Conservation (phyloP, 352 stramenopile genomes). For the Globisporangium ultimum region DNA sequence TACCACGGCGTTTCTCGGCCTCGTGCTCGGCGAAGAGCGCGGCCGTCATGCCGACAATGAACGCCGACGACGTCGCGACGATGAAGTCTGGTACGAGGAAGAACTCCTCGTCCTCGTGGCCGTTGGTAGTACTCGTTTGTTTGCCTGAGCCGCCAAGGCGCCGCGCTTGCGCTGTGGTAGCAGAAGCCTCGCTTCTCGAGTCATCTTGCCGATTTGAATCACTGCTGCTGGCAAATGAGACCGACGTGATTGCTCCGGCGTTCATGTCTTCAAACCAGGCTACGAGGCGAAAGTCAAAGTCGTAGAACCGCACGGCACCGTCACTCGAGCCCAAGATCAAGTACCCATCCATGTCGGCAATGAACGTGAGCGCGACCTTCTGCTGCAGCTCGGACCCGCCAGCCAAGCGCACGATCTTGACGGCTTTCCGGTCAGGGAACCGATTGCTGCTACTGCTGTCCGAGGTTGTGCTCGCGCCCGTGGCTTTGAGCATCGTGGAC, state of each 20-base stretch:
- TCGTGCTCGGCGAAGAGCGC: slow-evolving; percentile 85
- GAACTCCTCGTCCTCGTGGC: slow-evolving; percentile 34
- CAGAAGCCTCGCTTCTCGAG: slow-evolving; percentile 3
- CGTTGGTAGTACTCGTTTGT: not conserved
- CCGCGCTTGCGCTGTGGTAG: not conserved
- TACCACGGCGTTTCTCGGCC: slow-evolving; percentile 79
- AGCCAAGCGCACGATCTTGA: slow-evolving; percentile 81
- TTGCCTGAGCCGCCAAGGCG: too few species aligned
- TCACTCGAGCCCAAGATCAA: slow-evolving; percentile 88
- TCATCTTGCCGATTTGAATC: slow-evolving; percentile 11
- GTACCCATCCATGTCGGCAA: slow-evolving; percentile 86
- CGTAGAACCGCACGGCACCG: slow-evolving; percentile 91
- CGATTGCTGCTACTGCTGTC: slow-evolving; percentile 4
- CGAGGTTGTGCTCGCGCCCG: not conserved
- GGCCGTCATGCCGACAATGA: slow-evolving; percentile 83
- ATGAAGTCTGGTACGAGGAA: slow-evolving; percentile 89
- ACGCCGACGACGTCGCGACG: slow-evolving; percentile 81
- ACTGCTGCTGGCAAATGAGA: slow-evolving; percentile 76
- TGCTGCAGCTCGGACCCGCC: slow-evolving; percentile 42
- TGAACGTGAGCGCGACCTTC: slow-evolving; percentile 47
- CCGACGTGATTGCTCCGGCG: slow-evolving; percentile 80
- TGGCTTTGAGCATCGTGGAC: slow-evolving; percentile 8
- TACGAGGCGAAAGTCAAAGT: slow-evolving; percentile 91
- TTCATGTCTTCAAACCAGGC: slow-evolving; percentile 94
- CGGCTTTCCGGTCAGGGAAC: slow-evolving; percentile 66